Conservation (phyloP, 371 early-diverging fungal genomes). For the Mortierella sp. region DNA sequence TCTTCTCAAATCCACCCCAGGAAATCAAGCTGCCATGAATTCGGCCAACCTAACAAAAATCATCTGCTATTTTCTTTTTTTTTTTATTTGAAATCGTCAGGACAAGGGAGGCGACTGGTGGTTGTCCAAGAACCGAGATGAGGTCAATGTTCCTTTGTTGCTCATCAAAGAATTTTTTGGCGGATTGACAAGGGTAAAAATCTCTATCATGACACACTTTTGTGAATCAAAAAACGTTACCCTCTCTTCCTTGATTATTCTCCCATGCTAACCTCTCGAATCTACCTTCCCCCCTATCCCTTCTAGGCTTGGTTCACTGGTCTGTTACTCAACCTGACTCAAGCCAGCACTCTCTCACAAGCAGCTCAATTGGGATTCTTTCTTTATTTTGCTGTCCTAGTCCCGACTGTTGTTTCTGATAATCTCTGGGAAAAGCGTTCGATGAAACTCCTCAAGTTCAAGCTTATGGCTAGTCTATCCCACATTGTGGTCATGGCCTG, state of each 20-base stretch:
- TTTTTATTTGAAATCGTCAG: conserved; percentile 1
- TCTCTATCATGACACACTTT: no score
- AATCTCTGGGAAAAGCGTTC: conserved; percentile 19
- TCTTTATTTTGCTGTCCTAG: conserved; percentile 12
- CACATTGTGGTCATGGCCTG: conserved; percentile 1
- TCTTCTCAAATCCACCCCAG: no score
- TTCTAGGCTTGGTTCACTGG: conserved; percentile 27
- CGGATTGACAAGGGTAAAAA: no score
- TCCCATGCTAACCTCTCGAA: no score
- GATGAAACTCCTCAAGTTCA: conserved; percentile 15
- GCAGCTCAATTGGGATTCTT: conserved; percentile 26
- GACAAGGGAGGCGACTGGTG: not conserved
- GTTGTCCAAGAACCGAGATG: no score
- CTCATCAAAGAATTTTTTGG: no score
- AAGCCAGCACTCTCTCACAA: conserved; percentile 16
- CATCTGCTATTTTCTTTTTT: no score
- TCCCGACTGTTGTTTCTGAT: conserved; percentile 12
- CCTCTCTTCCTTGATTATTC: not conserved
- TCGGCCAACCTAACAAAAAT: no score
- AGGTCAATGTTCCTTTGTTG: no score
- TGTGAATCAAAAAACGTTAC: not conserved
- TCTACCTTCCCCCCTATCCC: not conserved
- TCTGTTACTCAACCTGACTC: conserved; percentile 29
- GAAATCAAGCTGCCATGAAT: no score
- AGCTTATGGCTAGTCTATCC: conserved; percentile 12